A percentile compares a stretch with the other conserved stretches of the same genome.
phyloP scores from a whole-genome alignment of 345 rosid species.

The Pugionium cornutum region DNA sequence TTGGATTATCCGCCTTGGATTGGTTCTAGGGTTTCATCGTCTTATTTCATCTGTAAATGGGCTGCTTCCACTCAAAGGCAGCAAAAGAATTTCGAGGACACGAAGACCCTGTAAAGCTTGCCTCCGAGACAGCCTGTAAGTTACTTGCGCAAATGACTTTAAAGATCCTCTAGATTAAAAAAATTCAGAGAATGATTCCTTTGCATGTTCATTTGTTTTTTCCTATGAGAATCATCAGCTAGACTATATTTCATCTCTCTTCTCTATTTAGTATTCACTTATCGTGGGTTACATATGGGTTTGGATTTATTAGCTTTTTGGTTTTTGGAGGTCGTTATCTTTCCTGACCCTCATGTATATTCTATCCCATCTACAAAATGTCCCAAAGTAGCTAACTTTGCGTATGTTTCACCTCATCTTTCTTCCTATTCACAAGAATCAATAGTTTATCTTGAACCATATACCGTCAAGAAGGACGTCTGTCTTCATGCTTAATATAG shows the following conservation, averaged over 20 bases:
- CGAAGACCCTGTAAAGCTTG: slow-evolving; percentile 80
- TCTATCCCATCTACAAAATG: too few relatives aligned
- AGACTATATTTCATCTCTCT: not conserved
- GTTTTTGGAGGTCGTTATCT: too few relatives aligned
- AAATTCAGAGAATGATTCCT: too few relatives aligned
- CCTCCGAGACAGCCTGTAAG: slow-evolving; percentile 96
- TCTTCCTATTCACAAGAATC: not conserved
- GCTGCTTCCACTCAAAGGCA: slow-evolving; percentile 85
- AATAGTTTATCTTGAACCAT: too few relatives aligned
- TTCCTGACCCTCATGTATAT: too few relatives aligned
- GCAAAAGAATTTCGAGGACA: slow-evolving; percentile 74
- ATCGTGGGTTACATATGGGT: too few relatives aligned
- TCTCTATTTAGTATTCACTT: too few relatives aligned
- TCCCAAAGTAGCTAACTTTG: too few relatives aligned
- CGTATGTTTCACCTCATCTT: too few relatives aligned
- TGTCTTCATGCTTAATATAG: not conserved
- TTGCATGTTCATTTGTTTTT: slow-evolving; percentile 18
- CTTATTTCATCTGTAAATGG: slow-evolving; percentile 58
- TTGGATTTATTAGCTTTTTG: not conserved
- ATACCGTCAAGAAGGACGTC: not conserved
- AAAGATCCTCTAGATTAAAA: too few relatives aligned
- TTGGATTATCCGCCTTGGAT: slow-evolving; percentile 1
- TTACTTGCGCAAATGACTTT: not conserved
- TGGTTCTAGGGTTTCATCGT: too few relatives aligned
- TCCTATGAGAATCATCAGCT: not conserved